phyloP scores from a whole-genome alignment of 306 rosid species.

The Abrus precatorius region DNA sequence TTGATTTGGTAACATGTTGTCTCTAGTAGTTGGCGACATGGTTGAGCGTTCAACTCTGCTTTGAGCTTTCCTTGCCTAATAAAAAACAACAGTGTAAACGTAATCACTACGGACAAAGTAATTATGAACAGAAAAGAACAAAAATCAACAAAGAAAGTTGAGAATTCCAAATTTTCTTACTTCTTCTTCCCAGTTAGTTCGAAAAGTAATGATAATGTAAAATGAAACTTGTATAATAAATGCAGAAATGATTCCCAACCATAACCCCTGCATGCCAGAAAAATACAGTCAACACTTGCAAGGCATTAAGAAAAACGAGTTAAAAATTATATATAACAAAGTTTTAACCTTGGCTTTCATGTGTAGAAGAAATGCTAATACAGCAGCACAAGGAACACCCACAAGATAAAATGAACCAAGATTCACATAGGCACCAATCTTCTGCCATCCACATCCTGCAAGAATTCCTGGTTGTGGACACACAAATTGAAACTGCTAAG shows the following conservation, averaged over 20 bases:
- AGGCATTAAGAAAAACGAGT: not conserved
- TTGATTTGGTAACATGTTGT: slow-evolving; percentile 20
- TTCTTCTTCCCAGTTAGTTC: slow-evolving; percentile 73
- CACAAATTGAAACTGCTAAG: not conserved
- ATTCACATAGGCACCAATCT: slow-evolving; percentile 52
- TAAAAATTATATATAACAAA: not conserved
- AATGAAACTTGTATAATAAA: slow-evolving; percentile 64
- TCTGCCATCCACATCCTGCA: slow-evolving; percentile 55
- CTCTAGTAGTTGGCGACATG: slow-evolving; percentile 12
- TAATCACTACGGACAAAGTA: not conserved
- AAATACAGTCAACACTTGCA: not conserved
- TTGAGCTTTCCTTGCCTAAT: slow-evolving; percentile 62
- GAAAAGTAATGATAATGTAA: slow-evolving; percentile 55
- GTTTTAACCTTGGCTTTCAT: slow-evolving; percentile 47
- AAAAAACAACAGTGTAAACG: not conserved
- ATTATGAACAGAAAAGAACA: not conserved
- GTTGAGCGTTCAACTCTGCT: slow-evolving; percentile 45
- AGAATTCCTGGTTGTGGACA: slow-evolving; percentile 46
- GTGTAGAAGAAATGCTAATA: slow-evolving; percentile 46
- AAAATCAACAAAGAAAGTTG: not conserved
- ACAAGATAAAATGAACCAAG: slow-evolving; percentile 53
- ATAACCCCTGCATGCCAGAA: slow-evolving; percentile 59
- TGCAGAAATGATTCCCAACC: slow-evolving; percentile 81
- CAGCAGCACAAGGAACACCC: slow-evolving; percentile 49
- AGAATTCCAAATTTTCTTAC: slow-evolving; percentile 47